Conservation (phyloP, 164 flowering plant species). For the Euptelea pleiosperma region DNA sequence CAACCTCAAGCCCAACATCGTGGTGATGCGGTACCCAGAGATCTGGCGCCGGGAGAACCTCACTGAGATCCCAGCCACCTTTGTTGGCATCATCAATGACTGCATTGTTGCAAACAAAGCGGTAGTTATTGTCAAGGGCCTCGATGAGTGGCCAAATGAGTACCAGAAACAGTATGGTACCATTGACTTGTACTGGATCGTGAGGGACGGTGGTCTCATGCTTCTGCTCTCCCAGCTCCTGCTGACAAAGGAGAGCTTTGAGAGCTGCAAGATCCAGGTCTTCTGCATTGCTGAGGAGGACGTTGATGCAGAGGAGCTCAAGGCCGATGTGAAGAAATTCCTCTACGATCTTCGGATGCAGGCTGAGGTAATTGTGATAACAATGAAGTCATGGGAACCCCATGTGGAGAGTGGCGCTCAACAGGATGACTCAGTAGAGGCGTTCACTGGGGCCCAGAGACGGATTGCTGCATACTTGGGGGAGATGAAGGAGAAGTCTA, state of each 20-base stretch:
- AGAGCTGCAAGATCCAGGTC: constrained; percentile 97
- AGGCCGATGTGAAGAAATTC: constrained; percentile 89
- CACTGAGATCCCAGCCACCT: constrained; percentile 79
- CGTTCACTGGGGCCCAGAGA: constrained; percentile 60
- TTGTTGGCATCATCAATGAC: constrained; percentile 92
- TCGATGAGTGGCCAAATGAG: constrained; percentile 98
- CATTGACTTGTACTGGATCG: constrained; percentile 97
- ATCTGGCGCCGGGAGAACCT: constrained; percentile 98
- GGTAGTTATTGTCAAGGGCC: constrained; percentile 95
- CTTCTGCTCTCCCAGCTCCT: constrained; percentile 96
- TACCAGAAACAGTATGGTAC: constrained; percentile 92
- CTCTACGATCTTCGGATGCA: constrained; percentile 99
- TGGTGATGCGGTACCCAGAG: constrained; percentile 97
- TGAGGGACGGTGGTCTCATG: constrained; percentile 98
- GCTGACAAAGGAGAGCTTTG: constrained; percentile 90
- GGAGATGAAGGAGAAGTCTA: constrained; percentile 59
- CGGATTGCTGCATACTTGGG: constrained; percentile 54
- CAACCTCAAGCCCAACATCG: constrained; percentile 95
- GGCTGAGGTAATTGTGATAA: constrained; percentile 90
- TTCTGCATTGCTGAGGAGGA: constrained; percentile 99
- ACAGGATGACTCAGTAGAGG: constrained; percentile 84
- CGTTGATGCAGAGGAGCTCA: constrained; percentile 79
- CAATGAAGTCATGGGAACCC: constrained; percentile 90
- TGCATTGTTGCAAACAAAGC: constrained; percentile 98
- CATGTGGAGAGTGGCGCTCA: constrained; percentile 51